Base-by-base conservation (phyloP, 2,329 filamentous ascomycete species). In the Cladobotryum mycophilum region DNA sequence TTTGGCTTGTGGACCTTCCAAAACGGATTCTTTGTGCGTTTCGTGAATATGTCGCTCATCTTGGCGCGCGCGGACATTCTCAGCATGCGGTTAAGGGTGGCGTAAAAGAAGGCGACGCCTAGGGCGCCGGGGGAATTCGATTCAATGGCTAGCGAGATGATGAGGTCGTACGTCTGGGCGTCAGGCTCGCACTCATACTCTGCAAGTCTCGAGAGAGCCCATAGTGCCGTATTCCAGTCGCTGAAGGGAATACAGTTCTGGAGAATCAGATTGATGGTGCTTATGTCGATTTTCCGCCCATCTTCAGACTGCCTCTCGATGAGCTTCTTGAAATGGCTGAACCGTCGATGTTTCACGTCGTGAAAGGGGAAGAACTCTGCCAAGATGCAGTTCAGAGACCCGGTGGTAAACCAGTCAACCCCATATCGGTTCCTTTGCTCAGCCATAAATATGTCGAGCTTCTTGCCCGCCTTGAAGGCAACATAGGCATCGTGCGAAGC, bases 381-480 rank as follows among this genome's bases (percentile, higher is more conserved):
- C n/a, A 77, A 53, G 20, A 75, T 68, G 34, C 57, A 58, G 56
- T 72, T 68, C 38, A 69, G 58, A 1, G 70, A 63, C 5, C 58
- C 55, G 18, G 55, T 57, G 5, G 66, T 69, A 35, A 74, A 61
- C 76, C 76, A 80, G n/a, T 62, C 63, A 1, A 62, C 55, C 4
- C 76, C 75, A 59, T 78, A 79, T 3, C 71, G 66, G 8, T 61
- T 60, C 5, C 65, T 58, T 56, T 76, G 73, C 34, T 67, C 62
- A 9, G 56, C 54, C 7, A 77, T 49, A 51, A 79, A 77, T 0
- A 55, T 49, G 3, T 64, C 55, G 0, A 72, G 56, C 36, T 60
- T 59, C 42, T 64, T 65, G 8, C 67, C 65, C 5, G 64, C 56
- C 48, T 62, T 60, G n/a, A 71, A 64, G 5, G 73, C 69, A 9